Conservation (phyloP, 805 yeast species). For the Pichia paraexigua region DNA sequence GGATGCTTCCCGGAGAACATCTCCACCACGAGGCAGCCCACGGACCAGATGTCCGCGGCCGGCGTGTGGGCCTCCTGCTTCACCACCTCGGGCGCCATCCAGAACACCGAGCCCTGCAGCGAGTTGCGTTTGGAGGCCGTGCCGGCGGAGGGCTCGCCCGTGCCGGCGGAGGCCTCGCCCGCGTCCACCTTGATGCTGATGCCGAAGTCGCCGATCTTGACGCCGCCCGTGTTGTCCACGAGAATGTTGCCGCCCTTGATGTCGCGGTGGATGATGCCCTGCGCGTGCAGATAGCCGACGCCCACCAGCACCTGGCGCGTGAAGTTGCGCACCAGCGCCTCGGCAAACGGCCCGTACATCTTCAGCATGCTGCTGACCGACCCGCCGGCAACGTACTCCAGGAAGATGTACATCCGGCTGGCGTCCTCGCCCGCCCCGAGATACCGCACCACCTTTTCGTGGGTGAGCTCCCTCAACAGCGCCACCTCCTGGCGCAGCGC, state of each 20-base stretch:
- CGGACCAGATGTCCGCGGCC: constrained; percentile 95
- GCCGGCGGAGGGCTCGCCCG: constrained; percentile 5
- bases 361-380: constrained; percentile 46
- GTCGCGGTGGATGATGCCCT: constrained; percentile 54
- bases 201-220: constrained; percentile 60
- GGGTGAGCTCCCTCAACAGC: constrained; percentile 69
- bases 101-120: constrained; percentile 87
- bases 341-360: constrained; percentile 56
- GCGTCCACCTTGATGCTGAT: constrained; percentile 36
- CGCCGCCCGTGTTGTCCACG: constrained; percentile 52
- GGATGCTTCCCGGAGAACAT: constrained; percentile 97
- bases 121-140: constrained; percentile 52
- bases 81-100: constrained; percentile 99
- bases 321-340: constrained; percentile 48
- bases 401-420: constrained; percentile 65
- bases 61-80: constrained; percentile 86
- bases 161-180: constrained; percentile 16
- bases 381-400: constrained; percentile 41
- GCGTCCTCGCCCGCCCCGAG: constrained; percentile 79
- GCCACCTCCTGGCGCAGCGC: constrained; percentile 79
- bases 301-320: constrained; percentile 50
- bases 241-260: constrained; percentile 59
- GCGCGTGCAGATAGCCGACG: constrained; percentile 46
- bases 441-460: constrained; percentile 88
- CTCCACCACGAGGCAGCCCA: constrained; percentile 89